phyloP scores from a whole-genome alignment of 164 flowering plant genomes.

The Akebia trifoliata region DNA sequence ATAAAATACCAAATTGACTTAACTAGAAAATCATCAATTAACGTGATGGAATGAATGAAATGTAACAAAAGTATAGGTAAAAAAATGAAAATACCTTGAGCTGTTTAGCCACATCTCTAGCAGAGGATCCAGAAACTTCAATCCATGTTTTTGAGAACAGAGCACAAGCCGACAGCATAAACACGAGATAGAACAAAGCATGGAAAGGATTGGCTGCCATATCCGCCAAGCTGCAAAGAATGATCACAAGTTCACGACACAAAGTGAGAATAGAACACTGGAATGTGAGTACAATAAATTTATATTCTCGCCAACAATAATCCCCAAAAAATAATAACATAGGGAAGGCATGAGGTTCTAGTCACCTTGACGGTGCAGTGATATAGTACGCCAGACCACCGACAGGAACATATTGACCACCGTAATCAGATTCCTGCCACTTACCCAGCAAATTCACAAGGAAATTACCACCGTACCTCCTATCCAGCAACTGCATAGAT shows the following conservation, averaged over 20 bases:
- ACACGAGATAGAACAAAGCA: constrained; percentile 59
- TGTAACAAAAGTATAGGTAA: background rate
- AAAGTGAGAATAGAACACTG: no score
- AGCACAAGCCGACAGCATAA: constrained; percentile 76
- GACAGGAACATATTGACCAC: constrained; percentile 57
- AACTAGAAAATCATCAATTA: background rate
- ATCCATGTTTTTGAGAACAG: constrained; percentile 77
- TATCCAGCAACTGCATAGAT: constrained; percentile 44
- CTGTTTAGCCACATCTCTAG: constrained; percentile 73
- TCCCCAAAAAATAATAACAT: background rate
- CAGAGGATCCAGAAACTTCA: constrained; percentile 79
- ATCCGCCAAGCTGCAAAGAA: constrained; percentile 55
- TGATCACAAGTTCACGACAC: constrained; percentile 2
- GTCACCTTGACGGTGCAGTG: constrained; percentile 65
- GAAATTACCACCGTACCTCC: constrained; percentile 63
- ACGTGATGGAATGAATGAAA: background rate
- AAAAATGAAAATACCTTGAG: constrained; percentile 43
- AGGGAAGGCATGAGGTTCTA: background rate
- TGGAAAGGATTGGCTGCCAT: constrained; percentile 77
- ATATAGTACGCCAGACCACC: constrained; percentile 71
- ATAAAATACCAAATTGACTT: no score
- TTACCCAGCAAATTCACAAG: constrained; percentile 57
- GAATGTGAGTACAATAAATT: no score
- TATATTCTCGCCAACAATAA: no score
- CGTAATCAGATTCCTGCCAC: no score